Percentiles rank a stretch among this genome's conserved stretches.
Conservation (phyloP, 768 basidiomycete genomes). For the Pulveroboletus frians region DNA sequence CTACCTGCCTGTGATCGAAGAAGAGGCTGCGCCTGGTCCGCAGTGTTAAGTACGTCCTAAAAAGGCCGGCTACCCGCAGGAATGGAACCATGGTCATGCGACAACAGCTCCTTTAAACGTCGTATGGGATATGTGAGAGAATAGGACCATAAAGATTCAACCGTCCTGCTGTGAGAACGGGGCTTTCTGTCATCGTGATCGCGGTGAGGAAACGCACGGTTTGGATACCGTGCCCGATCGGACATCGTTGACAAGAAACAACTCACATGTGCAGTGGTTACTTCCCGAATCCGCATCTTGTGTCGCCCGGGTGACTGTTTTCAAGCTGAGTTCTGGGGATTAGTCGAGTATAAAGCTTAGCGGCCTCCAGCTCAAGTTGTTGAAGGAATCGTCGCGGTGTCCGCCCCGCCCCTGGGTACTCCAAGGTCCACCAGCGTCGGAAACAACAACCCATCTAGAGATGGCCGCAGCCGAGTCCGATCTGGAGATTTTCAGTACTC, state of each 20-base stretch:
- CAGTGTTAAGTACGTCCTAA: conserved; percentile 17
- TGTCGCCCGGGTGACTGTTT: conserved; percentile 27
- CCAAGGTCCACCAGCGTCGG: conserved; percentile 11
- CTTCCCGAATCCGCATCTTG: conserved; percentile 4
- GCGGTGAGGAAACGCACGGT: conserved; percentile 17
- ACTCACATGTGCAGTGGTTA: conserved; percentile 12
- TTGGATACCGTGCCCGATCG: conserved; percentile 21
- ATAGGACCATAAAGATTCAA: conserved; percentile 3
- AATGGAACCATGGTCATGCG: conserved; percentile 22
- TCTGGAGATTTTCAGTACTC: conserved; percentile 38
- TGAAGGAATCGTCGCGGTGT: conserved; percentile 5
- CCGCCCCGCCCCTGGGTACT: conserved; percentile 1
- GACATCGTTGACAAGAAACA: conserved; percentile 9
- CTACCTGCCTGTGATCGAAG: conserved; percentile 17
- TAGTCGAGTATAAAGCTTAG: conserved; percentile 21
- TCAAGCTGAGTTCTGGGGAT: conserved; percentile 8
- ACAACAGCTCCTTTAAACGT: conserved; percentile 10
- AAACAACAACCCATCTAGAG: conserved; percentile 5
- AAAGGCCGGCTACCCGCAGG: conserved; percentile 9
- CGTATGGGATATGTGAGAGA: conserved; percentile 16
- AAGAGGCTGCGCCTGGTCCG: conserved; percentile 18
- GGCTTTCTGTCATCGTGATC: conserved; percentile 12
- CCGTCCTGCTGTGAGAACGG: conserved; percentile 21
- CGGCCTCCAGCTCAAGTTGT: background rate
- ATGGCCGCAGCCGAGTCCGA: conserved; percentile 34